Percentiles rank a stretch among this genome's conserved stretches.
phyloP scores from a whole-genome alignment of 345 rosid genomes.

The Eucalyptus dawsonii region DNA sequence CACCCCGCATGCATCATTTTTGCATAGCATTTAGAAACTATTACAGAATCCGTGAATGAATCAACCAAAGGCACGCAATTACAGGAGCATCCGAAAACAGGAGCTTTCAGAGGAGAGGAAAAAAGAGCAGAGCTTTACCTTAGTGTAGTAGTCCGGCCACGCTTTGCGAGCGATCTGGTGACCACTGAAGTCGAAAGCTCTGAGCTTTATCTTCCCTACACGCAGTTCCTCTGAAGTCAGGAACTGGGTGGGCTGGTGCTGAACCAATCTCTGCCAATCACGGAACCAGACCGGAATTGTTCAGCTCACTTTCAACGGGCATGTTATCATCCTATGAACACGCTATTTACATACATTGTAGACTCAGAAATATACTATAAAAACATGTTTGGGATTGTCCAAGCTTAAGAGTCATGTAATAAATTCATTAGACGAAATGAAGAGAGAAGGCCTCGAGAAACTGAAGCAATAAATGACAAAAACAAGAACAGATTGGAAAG shows the following conservation, averaged over 20 bases:
- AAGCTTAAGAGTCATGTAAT: no score
- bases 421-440: no score
- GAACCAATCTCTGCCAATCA: conserved; percentile 20
- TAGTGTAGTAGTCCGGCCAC: conserved; percentile 25
- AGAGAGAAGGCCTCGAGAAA: not conserved
- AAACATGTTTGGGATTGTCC: no score
- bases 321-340: not conserved
- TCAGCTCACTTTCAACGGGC: fast-evolving
- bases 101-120: not conserved
- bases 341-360: not conserved
- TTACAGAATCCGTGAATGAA: no score
- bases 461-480: not conserved
- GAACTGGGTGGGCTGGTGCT: conserved; percentile 26
- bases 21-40: no score
- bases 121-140: not conserved
- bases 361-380: no score
- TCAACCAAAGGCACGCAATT: not conserved
- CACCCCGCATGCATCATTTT: no score
- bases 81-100: not conserved
- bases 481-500: no score
- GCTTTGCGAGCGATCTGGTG: conserved; percentile 28
- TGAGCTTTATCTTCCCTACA: conserved; percentile 31
- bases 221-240: conserved; percentile 32
- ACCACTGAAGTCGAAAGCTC: conserved; percentile 33
- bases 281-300: fast-evolving